Percentiles rank a stretch among this genome's conserved stretches.
These are phyloP conservation scores for Neurospora intermedia DNA, from an alignment of 495 filamentous ascomycete genomes.

Conservation along the genomic window DNA sequence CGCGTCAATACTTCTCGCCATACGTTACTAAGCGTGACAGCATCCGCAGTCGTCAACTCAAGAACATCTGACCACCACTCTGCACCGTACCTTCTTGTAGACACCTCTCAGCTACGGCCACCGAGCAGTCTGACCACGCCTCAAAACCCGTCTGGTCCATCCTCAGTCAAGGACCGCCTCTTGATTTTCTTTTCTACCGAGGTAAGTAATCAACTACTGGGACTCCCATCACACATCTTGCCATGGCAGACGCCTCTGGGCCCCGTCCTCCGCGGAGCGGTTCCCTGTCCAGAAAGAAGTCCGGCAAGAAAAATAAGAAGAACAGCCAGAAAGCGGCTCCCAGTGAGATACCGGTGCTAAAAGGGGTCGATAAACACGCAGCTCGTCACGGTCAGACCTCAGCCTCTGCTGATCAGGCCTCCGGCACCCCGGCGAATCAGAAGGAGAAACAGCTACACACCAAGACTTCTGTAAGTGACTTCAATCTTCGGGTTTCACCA, in stretches of 20 bases:
- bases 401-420: background rate
- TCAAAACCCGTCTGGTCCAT: background rate
- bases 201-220: background rate
- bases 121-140: background rate
- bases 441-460: background rate
- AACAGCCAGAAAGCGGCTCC: background rate
- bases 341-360: slow-evolving; percentile 1
- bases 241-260: background rate
- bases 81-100: background rate
- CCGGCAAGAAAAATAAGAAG: slow-evolving; percentile 8
- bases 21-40: background rate
- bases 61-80: background rate
- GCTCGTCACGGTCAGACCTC: background rate
- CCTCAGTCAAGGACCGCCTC: background rate
- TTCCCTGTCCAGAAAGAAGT: slow-evolving; percentile 3
- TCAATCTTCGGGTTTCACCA: background rate
- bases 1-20: background rate
- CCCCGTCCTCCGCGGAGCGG: background rate
- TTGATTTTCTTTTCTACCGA: background rate
- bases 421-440: background rate
- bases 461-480: slow-evolving; percentile 4
- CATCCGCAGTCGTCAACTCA: background rate
- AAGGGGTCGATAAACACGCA: slow-evolving; percentile 12
- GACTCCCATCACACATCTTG: background rate
- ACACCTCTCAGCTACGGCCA: background rate